Base-by-base conservation (phyloP, 768 basidiomycete genomes). In the Boletus rex-veris region DNA sequence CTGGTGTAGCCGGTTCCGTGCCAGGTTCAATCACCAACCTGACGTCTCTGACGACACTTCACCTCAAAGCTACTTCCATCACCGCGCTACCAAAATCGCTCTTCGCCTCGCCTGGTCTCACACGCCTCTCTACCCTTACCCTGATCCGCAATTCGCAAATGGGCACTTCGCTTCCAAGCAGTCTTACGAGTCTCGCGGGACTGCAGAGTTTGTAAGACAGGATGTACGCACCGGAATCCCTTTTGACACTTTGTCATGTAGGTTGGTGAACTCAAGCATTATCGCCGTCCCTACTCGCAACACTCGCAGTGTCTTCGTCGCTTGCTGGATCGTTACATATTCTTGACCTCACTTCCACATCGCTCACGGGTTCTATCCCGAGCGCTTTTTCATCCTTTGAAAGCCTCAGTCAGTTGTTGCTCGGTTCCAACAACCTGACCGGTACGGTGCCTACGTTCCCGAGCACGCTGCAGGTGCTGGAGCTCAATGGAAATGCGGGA, bases 81-180 rank as follows among this genome's bases (percentile, higher is more conserved):
- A 68, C 63, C 11, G 50, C 70, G 16, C 55, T 78, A 21, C 71
- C 73, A 4, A 62, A 71, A 50, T 58, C 61, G 43, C 36, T 74
- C 33, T 73, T 75, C 48, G 45, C 61, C 18, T 70, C 69, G 11
- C 64, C 66, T 21, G 66, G 64, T 1, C 56, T 75, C n/a, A 64
- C 60, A 21, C 65, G 58, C 12, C 54, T 78, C 18, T 67, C 70
- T 12, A 68, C 73, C 36, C 57, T 78, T 16, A 65, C 67, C 12
- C 66, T 80, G 26, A 65, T 75, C 24, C 70, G 71, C 58, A 80
- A 80, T 62, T 54, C 65, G 12, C 60, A 74, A 39, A 71, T 80
- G 67, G 72, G 74, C 30, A 53, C 60, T 14, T 53, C 63, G 3
- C 65, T 80, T 35, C 76, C 78, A 6, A 69, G 62, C 8, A 73